These are phyloP conservation scores for Stephania yunnanensis DNA, from an alignment of 164 flowering plant species.

Conservation along the genomic window DNA sequence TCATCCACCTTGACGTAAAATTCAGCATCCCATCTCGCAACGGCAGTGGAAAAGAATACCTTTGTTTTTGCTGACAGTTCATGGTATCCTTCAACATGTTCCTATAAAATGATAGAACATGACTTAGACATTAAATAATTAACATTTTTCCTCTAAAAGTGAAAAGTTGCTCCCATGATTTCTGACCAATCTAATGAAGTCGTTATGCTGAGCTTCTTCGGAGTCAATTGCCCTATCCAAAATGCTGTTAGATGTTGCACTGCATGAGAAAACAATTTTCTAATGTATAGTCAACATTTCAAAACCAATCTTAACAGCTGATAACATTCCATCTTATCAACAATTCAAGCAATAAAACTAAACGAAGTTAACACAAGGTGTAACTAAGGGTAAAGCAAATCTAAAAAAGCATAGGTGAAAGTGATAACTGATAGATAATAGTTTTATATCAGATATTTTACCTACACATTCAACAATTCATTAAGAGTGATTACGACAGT, in stretches of 20 bases:
- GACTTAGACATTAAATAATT: conserved; percentile 5
- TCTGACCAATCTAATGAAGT: conserved; percentile 77
- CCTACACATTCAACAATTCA: too few relatives aligned
- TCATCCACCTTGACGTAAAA: conserved; percentile 93
- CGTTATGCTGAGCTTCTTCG: conserved; percentile 80
- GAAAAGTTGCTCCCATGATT: not conserved
- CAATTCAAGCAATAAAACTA: not conserved
- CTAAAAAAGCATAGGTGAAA: too few relatives aligned
- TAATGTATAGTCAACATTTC: not conserved
- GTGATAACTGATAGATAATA: not conserved
- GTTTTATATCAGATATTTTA: too few relatives aligned
- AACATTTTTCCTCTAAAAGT: not conserved
- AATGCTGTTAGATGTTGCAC: conserved; percentile 81
- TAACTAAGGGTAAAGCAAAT: too few relatives aligned
- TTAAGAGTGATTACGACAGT: too few relatives aligned
- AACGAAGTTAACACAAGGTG: too few relatives aligned
- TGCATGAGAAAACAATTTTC: conserved; percentile 26
- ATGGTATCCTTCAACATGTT: conserved; percentile 93
- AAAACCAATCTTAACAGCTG: not conserved
- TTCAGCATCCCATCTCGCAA: conserved; percentile 93
- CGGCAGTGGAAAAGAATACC: conserved; percentile 79
- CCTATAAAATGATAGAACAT: conserved; percentile 34
- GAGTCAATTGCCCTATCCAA: conserved; percentile 84
- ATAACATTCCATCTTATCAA: not conserved
- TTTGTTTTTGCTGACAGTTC: conserved; percentile 94